Evolutionary conservation across 768 basidiomycete species (phyloP), one percentile per base, ranked within the genome.

Genomic region (Psilocybe sp.): DNA sequence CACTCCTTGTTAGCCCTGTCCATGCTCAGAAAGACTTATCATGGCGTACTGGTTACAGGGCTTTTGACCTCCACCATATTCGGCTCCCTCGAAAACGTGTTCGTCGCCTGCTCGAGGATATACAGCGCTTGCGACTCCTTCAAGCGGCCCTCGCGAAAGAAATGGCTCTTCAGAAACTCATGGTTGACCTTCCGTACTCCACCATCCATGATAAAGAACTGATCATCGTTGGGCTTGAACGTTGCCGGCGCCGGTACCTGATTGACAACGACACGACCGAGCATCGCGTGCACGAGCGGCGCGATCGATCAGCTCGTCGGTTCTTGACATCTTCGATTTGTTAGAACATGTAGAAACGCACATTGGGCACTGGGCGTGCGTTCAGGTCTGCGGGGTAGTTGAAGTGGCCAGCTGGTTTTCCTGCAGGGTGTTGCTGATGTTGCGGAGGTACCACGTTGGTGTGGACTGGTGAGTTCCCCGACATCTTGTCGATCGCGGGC

Each of bases 11-110:
- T 50, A 50, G 46, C 42, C 31, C 32, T 23, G 34, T 35, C n/a
- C 39, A 31, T 11, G 28, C 46, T 58, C 20, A 50, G 40, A 42
- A 20, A 34, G 35, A 47, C 42, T 36, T 28, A 28, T 28, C 18
- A 77, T 28, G 43, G 44, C 88, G 59, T 59, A 92, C 92, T 90
- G 41, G 92, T 96, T 33, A 96, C 87, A 15, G 94, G 92, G 50
- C 92, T 89, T 49, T 82, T 82, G 6, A 97, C 84, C 45, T 85
- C 75, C 44, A 98, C 79, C 65, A 98, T 69, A 64, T 96, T 98
- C 0, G 87, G 84, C 69, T 98, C 95, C 13, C 69, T 70, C 18
- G 74, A 75, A 47, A 98, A 69, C 28, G 93, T 58, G 46, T 80
- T 76, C 3, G 84, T 85, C 8, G 83, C 77, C 62, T 78, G 75